Percentiles rank a stretch among this genome's conserved stretches.
Conservation (phyloP, 2,329 filamentous ascomycete genomes). For the Pseudogymnoascus sp. region DNA sequence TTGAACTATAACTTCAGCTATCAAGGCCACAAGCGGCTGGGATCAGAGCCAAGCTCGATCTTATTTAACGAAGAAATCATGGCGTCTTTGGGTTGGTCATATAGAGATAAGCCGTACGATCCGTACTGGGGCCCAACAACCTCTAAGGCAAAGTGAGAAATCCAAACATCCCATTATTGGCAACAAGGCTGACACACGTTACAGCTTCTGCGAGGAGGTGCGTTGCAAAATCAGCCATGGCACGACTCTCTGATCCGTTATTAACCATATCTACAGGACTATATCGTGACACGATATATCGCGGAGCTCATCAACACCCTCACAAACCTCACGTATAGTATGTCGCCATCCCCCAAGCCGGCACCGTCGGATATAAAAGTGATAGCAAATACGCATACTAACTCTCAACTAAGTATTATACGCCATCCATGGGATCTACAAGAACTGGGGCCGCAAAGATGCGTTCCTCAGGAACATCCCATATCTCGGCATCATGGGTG, state of each 20-base stretch:
- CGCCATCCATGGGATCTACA: slow-evolving; percentile 25
- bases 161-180: background rate
- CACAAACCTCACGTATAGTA: slow-evolving; percentile 44
- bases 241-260: background rate
- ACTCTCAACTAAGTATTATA: slow-evolving; percentile 18
- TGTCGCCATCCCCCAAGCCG: background rate
- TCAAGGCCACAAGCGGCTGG: background rate
- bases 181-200: slow-evolving; percentile 7
- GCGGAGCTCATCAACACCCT: slow-evolving; percentile 48
- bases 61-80: background rate
- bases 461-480: slow-evolving; percentile 28
- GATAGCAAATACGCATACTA: background rate
- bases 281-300: slow-evolving; percentile 43
- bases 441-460: slow-evolving; percentile 23
- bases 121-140: slow-evolving; percentile 23
- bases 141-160: slow-evolving; percentile 23
- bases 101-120: slow-evolving; percentile 20
- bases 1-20: background rate
- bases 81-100: slow-evolving; percentile 15
- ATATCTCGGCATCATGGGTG: slow-evolving; percentile 36
- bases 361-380: background rate
- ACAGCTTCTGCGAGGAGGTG: slow-evolving; percentile 29
- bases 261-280: slow-evolving; percentile 36
- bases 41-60: background rate
- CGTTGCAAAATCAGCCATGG: slow-evolving; percentile 18